Percentiles rank a stretch among this genome's conserved stretches.
Evolutionary conservation across 768 basidiomycete genomes (phyloP).

Genomic region (Plicaturopsis crispa): DNA sequence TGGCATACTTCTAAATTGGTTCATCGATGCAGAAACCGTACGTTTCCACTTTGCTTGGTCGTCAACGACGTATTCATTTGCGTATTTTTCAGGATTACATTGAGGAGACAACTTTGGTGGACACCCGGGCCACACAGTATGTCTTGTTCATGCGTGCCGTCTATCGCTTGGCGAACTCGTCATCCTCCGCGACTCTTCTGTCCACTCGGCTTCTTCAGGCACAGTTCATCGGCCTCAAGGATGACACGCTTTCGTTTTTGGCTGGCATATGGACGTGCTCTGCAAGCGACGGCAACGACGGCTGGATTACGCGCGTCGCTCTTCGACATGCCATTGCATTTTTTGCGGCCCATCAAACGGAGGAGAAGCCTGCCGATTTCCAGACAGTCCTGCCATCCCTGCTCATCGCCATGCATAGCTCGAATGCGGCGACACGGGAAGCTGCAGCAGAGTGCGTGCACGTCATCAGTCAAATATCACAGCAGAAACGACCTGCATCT

Average conservation of each 20-base stretch:
- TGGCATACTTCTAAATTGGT: conserved; percentile 41
- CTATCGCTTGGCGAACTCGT: conserved; percentile 61
- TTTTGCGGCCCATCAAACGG: conserved; percentile 58
- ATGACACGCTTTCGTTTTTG: conserved; percentile 74
- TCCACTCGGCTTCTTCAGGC: conserved; percentile 50
- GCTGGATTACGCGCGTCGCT: conserved; percentile 35
- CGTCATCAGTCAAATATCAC: conserved; percentile 31
- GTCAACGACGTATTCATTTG: no score
- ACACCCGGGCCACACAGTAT: conserved; percentile 32
- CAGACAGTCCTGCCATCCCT: conserved; percentile 71
- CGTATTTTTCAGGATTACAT: conserved; percentile 1
- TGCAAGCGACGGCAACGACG: conserved; percentile 15
- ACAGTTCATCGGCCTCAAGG: conserved; percentile 61
- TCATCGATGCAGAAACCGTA: conserved; percentile 29
- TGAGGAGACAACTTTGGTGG: conserved; percentile 6
- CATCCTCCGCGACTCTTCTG: conserved; percentile 38
- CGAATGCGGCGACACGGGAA: conserved; percentile 32
- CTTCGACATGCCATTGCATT: conserved; percentile 76
- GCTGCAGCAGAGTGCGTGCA: conserved; percentile 52
- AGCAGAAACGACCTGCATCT: conserved; percentile 33
- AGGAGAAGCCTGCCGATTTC: conserved; percentile 60
- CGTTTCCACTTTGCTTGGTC: conserved; percentile 11
- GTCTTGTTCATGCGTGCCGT: conserved; percentile 53
- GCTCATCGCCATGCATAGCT: conserved; percentile 50
- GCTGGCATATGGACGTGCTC: conserved; percentile 54